Conservation (phyloP, 1,284 basidiomycete species). For the Thelephora terrestris region DNA sequence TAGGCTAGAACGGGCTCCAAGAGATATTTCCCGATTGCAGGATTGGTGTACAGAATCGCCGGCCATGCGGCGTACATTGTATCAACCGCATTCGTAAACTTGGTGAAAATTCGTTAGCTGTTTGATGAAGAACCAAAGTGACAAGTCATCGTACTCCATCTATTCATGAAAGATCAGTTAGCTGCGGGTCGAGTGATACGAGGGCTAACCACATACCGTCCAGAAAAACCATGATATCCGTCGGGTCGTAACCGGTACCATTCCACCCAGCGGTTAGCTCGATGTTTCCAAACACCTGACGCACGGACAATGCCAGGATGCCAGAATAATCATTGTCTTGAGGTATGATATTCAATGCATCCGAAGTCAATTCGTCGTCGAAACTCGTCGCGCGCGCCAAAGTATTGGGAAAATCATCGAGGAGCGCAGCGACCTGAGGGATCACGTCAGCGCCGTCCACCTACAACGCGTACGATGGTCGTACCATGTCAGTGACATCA, state of each 20-base stretch:
- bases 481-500: conserved; percentile 11
- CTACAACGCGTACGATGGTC: neutral
- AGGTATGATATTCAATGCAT: conserved; percentile 13
- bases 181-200: conserved; percentile 6
- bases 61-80: conserved; percentile 38
- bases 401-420: conserved; percentile 16
- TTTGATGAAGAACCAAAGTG: neutral
- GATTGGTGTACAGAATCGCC: conserved; percentile 35
- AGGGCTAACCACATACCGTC: conserved; percentile 27
- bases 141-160: conserved; percentile 5
- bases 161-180: conserved; percentile 11
- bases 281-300: conserved; percentile 31
- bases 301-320: conserved; percentile 28
- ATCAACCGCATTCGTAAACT: conserved; percentile 37
- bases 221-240: conserved; percentile 39
- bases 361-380: conserved; percentile 15
- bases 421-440: conserved; percentile 16
- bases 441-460: neutral
- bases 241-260: conserved; percentile 23
- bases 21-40: conserved; percentile 28
- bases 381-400: conserved; percentile 14
- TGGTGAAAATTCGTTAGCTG: neutral
- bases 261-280: conserved; percentile 27
- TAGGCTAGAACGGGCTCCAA: conserved; percentile 36
- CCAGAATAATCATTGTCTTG: conserved; percentile 24